phyloP scores from a whole-genome alignment of 1,139 yeast genomes.

The Geotrichum reessii region DNA sequence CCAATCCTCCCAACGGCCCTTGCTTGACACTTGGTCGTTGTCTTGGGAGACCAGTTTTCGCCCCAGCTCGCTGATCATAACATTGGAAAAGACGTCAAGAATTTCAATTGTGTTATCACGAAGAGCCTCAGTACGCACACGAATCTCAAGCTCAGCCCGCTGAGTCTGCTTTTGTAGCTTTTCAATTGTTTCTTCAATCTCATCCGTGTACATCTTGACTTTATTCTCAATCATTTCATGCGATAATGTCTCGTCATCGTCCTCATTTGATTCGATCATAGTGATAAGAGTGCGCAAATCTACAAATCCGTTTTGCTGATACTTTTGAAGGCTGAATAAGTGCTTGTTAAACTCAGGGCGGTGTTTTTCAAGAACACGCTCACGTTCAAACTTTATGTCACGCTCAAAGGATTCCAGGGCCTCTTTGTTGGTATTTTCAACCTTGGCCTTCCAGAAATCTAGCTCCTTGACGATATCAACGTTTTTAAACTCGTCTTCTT shows the following conservation, averaged over 20 bases:
- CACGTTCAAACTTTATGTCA: conserved; percentile 32
- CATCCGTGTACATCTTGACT: conserved; percentile 29
- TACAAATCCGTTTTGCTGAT: conserved; percentile 18
- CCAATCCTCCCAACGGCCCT: conserved; percentile 57
- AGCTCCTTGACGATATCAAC: conserved; percentile 6
- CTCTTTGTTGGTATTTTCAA: conserved; percentile 30
- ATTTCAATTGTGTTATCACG: conserved; percentile 36
- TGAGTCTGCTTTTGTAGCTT: conserved; percentile 32
- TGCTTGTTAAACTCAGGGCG: conserved; percentile 27
- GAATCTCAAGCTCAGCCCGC: conserved; percentile 30
- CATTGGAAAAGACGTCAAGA: conserved; percentile 38
- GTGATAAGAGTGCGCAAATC: conserved; percentile 4
- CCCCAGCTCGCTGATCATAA: conserved; percentile 36
- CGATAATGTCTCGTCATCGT: conserved; percentile 22
- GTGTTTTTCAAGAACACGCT: conserved; percentile 21
- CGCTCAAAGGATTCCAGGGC: conserved; percentile 31
- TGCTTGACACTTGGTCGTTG: conserved; percentile 26
- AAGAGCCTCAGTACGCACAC: conserved; percentile 33
- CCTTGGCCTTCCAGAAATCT: conserved; percentile 27
- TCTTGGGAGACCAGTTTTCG: conserved; percentile 27
- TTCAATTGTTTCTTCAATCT: conserved; percentile 29
- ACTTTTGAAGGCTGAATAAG: conserved; percentile 24
- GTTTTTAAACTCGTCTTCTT: not conserved
- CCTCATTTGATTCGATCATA: not conserved
- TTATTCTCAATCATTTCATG: conserved; percentile 24